Conservation (phyloP, 1,139 yeast genomes). For the Sugiyamaella japonica region DNA sequence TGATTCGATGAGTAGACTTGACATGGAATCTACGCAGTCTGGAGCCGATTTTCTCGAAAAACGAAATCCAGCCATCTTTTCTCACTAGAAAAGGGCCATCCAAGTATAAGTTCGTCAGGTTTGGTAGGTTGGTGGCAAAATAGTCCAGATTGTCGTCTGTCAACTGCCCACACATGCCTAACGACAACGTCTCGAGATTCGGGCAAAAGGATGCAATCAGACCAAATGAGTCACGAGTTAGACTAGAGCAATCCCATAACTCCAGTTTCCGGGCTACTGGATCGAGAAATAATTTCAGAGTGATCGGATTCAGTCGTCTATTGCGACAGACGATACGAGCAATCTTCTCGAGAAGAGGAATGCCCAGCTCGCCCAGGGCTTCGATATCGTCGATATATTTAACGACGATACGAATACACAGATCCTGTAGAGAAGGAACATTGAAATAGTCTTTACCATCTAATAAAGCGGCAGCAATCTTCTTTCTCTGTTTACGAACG, state of each 20-base stretch:
- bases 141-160: constrained; percentile 73
- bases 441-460: constrained; percentile 59
- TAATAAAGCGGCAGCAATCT: constrained; percentile 78
- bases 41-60: constrained; percentile 54
- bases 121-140: constrained; percentile 56
- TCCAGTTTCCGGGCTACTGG: constrained; percentile 58
- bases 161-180: constrained; percentile 92
- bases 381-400: constrained; percentile 75
- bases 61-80: constrained; percentile 71
- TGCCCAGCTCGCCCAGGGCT: constrained; percentile 76
- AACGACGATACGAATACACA: constrained; percentile 71
- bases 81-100: constrained; percentile 90
- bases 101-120: constrained; percentile 55
- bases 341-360: constrained; percentile 61
- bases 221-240: constrained; percentile 63
- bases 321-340: constrained; percentile 77
- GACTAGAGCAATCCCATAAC: constrained; percentile 90
- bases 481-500: constrained; percentile 72
- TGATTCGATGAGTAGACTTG: constrained; percentile 80
- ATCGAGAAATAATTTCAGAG: constrained; percentile 70
- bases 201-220: constrained; percentile 82
- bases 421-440: constrained; percentile 74
- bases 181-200: constrained; percentile 58
- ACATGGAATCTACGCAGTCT: constrained; percentile 58
- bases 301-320: constrained; percentile 69